Conservation (phyloP, 2,329 filamentous ascomycete genomes). For the Dothidotthia symphoricarpi region DNA sequence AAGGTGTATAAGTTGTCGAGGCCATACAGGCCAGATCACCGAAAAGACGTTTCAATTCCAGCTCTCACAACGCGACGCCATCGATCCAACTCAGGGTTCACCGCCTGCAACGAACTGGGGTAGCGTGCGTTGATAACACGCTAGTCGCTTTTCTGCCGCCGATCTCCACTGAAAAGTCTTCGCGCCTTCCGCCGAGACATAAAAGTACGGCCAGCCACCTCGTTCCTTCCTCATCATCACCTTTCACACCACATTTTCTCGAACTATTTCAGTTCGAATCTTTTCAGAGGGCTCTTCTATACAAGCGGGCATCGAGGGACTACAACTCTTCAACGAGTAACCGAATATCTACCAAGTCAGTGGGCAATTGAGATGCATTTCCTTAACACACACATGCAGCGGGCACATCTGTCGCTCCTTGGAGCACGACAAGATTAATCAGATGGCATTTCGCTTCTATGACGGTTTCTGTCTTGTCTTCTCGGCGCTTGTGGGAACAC, state of each 20-base stretch:
- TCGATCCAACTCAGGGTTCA: too few species aligned
- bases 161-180: too few species aligned
- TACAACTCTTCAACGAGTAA: too few species aligned
- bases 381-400: conserved; percentile 41
- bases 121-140: too few species aligned
- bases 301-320: conserved; percentile 19
- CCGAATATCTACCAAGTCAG: conserved; percentile 35
- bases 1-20: too few species aligned
- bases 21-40: too few species aligned
- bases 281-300: not conserved
- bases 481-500: conserved; percentile 56
- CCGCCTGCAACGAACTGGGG: too few species aligned
- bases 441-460: conserved; percentile 43
- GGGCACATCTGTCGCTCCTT: conserved; percentile 38
- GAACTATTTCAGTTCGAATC: conserved; percentile 7
- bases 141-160: too few species aligned
- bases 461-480: conserved; percentile 45
- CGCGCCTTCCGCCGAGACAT: too few species aligned
- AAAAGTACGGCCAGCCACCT: too few species aligned
- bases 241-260: conserved; percentile 8
- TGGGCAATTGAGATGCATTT: conserved; percentile 41
- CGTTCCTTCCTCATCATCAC: conserved; percentile 6
- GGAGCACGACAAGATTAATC: conserved; percentile 39
- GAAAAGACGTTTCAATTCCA: too few species aligned
- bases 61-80: too few species aligned